Conservation (phyloP, 1,284 basidiomycete genomes). For the Trichosporon inkin region DNA sequence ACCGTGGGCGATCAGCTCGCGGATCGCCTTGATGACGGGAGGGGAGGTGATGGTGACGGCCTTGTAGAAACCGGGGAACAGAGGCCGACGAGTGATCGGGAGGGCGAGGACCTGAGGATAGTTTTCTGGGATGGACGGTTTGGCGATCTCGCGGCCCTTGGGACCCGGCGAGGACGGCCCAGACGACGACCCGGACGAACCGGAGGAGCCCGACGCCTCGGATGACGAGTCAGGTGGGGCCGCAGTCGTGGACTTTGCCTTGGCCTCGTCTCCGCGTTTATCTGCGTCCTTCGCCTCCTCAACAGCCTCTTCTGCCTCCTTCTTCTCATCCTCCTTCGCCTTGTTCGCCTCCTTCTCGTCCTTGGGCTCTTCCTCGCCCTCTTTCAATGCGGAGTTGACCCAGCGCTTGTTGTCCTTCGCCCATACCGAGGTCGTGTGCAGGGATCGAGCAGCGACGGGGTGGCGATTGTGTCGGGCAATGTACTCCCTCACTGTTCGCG, state of each 20-base stretch:
- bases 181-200: slow-evolving; percentile 5
- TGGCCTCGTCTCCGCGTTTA: neutral
- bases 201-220: slow-evolving; percentile 1
- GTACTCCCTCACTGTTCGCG: slow-evolving; percentile 18
- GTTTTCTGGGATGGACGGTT: slow-evolving; percentile 75
- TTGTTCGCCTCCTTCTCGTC: slow-evolving; percentile 24
- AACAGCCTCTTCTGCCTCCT: slow-evolving; percentile 13
- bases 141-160: slow-evolving; percentile 52
- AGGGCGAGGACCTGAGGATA: slow-evolving; percentile 95
- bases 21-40: slow-evolving; percentile 86
- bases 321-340: slow-evolving; percentile 20
- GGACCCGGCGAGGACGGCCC: slow-evolving; percentile 8
- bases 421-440: slow-evolving; percentile 29
- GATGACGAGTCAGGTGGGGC: slow-evolving; percentile 12
- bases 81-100: slow-evolving; percentile 89
- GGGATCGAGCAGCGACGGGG: neutral
- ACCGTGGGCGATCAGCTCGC: slow-evolving; percentile 93
- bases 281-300: slow-evolving; percentile 13
- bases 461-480: neutral
- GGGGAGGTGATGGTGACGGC: slow-evolving; percentile 89
- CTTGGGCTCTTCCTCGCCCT: slow-evolving; percentile 17
- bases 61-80: slow-evolving; percentile 98
- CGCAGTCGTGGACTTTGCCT: slow-evolving; percentile 11
- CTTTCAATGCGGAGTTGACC: slow-evolving; percentile 37
- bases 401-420: slow-evolving; percentile 45